phyloP scores from a whole-genome alignment of 306 rosid species.

The Ceratonia siliqua region DNA sequence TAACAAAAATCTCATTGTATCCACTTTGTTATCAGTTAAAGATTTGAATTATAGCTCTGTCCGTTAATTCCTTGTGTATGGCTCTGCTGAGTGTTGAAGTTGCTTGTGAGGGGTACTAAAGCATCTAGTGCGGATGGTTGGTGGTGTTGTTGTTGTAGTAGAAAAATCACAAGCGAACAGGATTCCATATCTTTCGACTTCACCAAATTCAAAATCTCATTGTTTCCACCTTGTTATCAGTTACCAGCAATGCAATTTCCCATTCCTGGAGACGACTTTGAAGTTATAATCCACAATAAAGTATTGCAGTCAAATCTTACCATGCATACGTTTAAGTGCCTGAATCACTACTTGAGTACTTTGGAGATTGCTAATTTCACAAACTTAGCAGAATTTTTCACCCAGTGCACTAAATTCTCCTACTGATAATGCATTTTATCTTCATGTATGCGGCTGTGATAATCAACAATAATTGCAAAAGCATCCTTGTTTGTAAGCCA shows the following conservation, averaged over 20 bases:
- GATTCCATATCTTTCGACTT: neutral
- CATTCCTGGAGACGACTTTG: neutral
- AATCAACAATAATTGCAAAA: neutral
- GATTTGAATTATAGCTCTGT: neutral
- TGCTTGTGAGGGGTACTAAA: neutral
- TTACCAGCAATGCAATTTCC: neutral
- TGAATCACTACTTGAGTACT: neutral
- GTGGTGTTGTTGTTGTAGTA: conserved; percentile 3
- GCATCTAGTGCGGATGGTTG: neutral
- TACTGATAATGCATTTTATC: neutral
- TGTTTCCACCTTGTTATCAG: conserved; percentile 8
- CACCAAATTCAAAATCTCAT: neutral
- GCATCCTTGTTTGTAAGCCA: neutral
- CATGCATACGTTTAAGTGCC: neutral
- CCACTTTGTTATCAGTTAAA: no score
- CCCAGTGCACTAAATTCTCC: neutral
- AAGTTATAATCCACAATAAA: neutral
- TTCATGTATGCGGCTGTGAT: neutral
- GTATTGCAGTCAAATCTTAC: conserved; percentile 4
- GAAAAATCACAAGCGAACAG: neutral
- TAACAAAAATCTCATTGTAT: no score
- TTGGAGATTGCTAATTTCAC: conserved; percentile 10
- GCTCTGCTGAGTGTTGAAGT: neutral
- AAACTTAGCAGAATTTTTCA: neutral
- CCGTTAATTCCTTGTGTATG: neutral